Conservation (phyloP, 2,329 filamentous ascomycete species). For the Microcyclosporella mali region DNA sequence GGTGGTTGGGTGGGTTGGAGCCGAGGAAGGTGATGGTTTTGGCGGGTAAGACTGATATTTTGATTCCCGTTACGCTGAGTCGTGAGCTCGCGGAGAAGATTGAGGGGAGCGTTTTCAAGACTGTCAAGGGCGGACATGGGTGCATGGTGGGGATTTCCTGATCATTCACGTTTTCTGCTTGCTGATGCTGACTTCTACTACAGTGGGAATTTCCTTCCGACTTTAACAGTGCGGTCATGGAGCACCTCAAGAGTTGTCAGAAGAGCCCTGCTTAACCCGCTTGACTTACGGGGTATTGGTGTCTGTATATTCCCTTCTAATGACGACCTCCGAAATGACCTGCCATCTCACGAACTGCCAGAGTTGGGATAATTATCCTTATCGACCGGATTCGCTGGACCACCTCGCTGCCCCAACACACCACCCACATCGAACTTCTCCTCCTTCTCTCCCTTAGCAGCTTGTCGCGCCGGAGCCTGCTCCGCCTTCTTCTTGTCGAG, state of each 20-base stretch:
- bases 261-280: not conserved
- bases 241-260: not conserved
- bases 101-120: slow-evolving; percentile 16
- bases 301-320: too few relatives aligned
- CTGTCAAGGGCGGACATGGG: slow-evolving; percentile 20
- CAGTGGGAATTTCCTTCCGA: slow-evolving; percentile 20
- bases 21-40: slow-evolving; percentile 19
- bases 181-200: not conserved
- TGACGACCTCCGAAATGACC: too few relatives aligned
- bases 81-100: slow-evolving; percentile 16
- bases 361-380: slow-evolving; percentile 29
- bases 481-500: slow-evolving; percentile 47
- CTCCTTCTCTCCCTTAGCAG: slow-evolving; percentile 35
- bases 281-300: too few relatives aligned
- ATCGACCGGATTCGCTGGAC: slow-evolving; percentile 37
- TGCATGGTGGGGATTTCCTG: slow-evolving; percentile 12
- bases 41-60: slow-evolving; percentile 21
- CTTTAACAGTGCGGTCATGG: slow-evolving; percentile 16
- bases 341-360: slow-evolving; percentile 2
- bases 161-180: not conserved
- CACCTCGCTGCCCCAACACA: slow-evolving; percentile 41
- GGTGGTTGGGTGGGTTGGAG: slow-evolving; percentile 13
- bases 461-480: slow-evolving; percentile 39
- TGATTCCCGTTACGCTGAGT: slow-evolving; percentile 20
- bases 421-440: slow-evolving; percentile 37